Conservation (phyloP, 768 basidiomycete species). For the Psilocybe cyanescens region DNA sequence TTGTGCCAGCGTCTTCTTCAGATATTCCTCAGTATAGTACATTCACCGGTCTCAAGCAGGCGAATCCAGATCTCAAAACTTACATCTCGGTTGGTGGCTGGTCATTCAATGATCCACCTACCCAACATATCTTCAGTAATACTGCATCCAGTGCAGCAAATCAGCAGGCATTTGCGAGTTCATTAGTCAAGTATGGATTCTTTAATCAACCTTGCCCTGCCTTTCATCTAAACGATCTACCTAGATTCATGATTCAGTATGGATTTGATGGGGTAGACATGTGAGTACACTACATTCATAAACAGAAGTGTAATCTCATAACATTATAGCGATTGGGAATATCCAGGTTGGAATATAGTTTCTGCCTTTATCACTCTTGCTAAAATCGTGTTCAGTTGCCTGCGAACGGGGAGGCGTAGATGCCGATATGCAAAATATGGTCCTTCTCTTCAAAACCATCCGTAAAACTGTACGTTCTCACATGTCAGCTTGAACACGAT, state of each 20-base stretch:
- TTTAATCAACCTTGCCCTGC: neutral
- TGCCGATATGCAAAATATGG: slow-evolving; percentile 7
- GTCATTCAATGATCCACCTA: slow-evolving; percentile 28
- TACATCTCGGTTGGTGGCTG: slow-evolving; percentile 23
- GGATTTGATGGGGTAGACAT: neutral
- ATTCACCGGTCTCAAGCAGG: neutral
- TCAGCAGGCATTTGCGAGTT: slow-evolving; percentile 21
- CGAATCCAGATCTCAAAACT: neutral
- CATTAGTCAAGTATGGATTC: slow-evolving; percentile 10
- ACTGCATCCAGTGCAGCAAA: slow-evolving; percentile 19
- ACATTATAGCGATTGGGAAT: slow-evolving; percentile 14
- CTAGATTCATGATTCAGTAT: slow-evolving; percentile 29
- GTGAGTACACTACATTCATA: neutral
- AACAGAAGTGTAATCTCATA: neutral
- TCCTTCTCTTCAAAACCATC: slow-evolving; percentile 2
- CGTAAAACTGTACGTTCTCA: neutral
- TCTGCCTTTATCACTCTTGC: neutral
- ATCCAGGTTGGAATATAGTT: neutral
- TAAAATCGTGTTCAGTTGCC: slow-evolving; percentile 1
- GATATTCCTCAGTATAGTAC: slow-evolving; percentile 23
- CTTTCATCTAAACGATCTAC: slow-evolving; percentile 20
- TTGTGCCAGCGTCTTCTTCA: slow-evolving; percentile 21
- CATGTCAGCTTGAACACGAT: neutral
- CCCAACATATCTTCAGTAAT: slow-evolving; percentile 24
- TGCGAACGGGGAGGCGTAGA: slow-evolving; percentile 7